Base-by-base conservation (phyloP, 73 alveolate genomes). In the Tetrahymena borealis region DNA sequence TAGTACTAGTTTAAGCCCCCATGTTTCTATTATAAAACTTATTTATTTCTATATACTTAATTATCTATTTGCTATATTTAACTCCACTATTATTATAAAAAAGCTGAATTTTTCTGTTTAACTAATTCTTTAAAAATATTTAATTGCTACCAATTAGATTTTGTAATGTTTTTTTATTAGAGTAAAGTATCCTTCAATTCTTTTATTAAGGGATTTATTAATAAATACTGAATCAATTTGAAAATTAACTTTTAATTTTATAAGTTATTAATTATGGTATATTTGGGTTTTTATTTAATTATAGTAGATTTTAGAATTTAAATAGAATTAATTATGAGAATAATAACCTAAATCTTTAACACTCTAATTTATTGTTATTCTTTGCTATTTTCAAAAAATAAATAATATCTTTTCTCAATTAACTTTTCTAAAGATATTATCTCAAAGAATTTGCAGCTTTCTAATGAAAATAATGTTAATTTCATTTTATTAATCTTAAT, bases 171-270 rank as follows among this genome's bases (percentile, higher is more conserved):
- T 40, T 1, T n/a, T 35, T 18, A 33, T n/a, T n/a, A 40, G 36
- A 33, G 24, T 31, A 79, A 16, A 31, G 60, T 90, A 28, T 90
- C 92, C 78, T 33, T 91, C 90, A 92, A 92, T 78, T 78, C 85
- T 60, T 60, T 60, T 60, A 60, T 60, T 60, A 60, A 60, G 28
- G 13, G 6, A 60, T 20, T 60, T 39, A 39, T 39, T 39, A 9
- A 39, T 39, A 9, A 24, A 60, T 60, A 60, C 85, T 60, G 85
- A 60, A 60, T 35, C 33, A 60, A 20, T 60, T 60, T 60, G 28
- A 60, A 7, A 60, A 60, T 60, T 24, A 60, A 60, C 28, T 60
- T n/a, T n/a, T n/a, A n/a, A n/a, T n/a, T n/a, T n/a, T n/a, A n/a
- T n/a, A n/a, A n/a, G n/a, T n/a, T n/a, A n/a, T n/a, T n/a, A n/a